Evolutionary conservation across 1,139 yeast genomes (phyloP), one percentile per base, ranked within the genome.

Genomic region (Candida neerlandica): DNA sequence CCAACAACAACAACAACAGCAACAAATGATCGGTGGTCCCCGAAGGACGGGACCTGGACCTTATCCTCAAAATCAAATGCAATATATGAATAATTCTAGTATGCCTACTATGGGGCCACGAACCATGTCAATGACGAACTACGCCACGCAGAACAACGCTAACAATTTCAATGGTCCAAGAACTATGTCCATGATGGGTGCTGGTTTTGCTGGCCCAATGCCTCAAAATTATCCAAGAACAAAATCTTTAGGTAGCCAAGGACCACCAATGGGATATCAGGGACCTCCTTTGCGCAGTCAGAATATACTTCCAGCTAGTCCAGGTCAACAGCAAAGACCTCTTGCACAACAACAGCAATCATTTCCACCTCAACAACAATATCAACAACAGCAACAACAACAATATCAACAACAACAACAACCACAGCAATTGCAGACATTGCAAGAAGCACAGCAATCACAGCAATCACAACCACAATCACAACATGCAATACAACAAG

Each of bases 11-110:
- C 48, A 32, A 33, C 45, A 34, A 16, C 45, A 39, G 16, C 46
- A 40, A 7, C 27, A 26, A 12, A 33, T 23, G n/a, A 21, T 10
- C 16, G 42, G 38, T 19, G 61, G 54, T 6, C 65, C 65, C 9
- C 52, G 63, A 49, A 48, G 55, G 45, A 35, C 50, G 2, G 55
- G 56, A 12, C 50, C 51, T 4, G 55, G 56, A 12, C 50, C 51
- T 21, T 44, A 46, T 34, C 54, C 51, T 16, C 48, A 47, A 29
- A 51, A 48, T 23, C 48, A 39, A 21, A 37, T 32, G 45, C 39
- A 32, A 23, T 21, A 12, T 26, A 19, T 26, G 7, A 14, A n/a
- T 5, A 14, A n/a, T 23, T 23, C 27, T 2, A 10, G 27, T 23
- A 37, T 38, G 37, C 46, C 29, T 18, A 48, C 38, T 21, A 43